Base-by-base conservation (phyloP, 148 eudicot species). In the Rhododendron williamsianum region DNA sequence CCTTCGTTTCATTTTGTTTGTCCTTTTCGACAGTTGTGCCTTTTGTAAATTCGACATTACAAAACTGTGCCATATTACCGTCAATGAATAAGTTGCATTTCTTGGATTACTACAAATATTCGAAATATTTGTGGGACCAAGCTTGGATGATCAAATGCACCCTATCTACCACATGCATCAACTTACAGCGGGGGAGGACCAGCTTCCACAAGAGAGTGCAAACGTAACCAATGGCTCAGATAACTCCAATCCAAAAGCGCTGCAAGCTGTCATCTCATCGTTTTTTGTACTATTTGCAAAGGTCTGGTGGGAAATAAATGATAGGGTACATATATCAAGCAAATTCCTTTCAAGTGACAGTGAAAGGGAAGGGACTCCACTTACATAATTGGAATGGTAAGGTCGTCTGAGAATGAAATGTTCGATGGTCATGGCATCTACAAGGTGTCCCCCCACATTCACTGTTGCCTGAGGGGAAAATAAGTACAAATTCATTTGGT, bases 121-220 rank as follows among this genome's bases (percentile, higher is more conserved):
- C 1, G 3, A 73, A 15, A 36, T 38, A 36, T 6, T 38, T 38
- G 78, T 38, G 12, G 48, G 4, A 74, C 78, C n/a, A 81, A 25
- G 43, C 3, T 81, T 54, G 23, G 41, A 48, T 51, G 41, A 51
- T 51, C 38, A 60, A 60, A 78, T 60, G 43, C 84, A 36, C 76
- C 13, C 16, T 87, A n/a, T 18, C 48, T 15, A 38, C 10, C 46
- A 15, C n/a, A 48, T 12, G 25, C 27, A 65, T 35, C 23, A 78
- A 89, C 98, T 95, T 87, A 97, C 99, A 86, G 95, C 97, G 63
- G 98, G 99, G 30, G 97, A 95, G 45, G 97, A 96, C 93, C 98
- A 94, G 73, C 98, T 96, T 73, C 99, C 99, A 81, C 96, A 95
- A 86, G 95, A 93, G 43, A 96, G 91, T 60, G 98, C 98, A 87